Base-by-base conservation (phyloP, 2,329 filamentous ascomycete genomes). In the Stenocarpella maydis region DNA sequence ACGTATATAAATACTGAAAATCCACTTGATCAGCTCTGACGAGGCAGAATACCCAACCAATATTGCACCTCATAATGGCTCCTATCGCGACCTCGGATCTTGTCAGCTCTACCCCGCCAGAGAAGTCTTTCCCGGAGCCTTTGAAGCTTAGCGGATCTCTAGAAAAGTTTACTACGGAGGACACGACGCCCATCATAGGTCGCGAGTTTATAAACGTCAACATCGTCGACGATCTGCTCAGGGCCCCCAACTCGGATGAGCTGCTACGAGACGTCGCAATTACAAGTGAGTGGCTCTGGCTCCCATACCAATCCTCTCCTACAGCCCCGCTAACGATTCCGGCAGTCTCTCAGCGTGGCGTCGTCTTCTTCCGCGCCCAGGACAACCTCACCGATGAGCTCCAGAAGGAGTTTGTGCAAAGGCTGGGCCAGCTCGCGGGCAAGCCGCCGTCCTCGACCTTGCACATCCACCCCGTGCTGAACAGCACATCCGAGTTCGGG, bases 331-430 rank as follows among this genome's bases (percentile, higher is more conserved):
- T 61, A 47, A 70, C 64, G 17, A 10, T 19, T 12, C 21, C 14
- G 14, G 17, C 58, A 84, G 83, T 86, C 68, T 84, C 83, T 19
- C 81, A 82, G 72, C 80, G 84, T 8, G 83, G 83, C n/a, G 84
- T 86, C n/a, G 83, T 86, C 53, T 85, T 86, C 75, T 83, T 86
- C 72, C 81, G 84, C 21, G 77, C 80, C 17, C 84, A 86, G 65
- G 76, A 83, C 74, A 77, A 81, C 72, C 74, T 84, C 17, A 76
- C 78, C 73, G 79, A 84, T 74, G 81, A 81, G 2, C 78, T 83
- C 6, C 82, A 84, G 70, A 87, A 86, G 74, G 72, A 81, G 17
- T 76, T 87, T 1, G 81, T 83, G 31, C 77, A 84, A 17, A 78
- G 78, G 8, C 78, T 88, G 12, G 86, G 86, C 26, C 77, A 83